Base-by-base conservation (phyloP, 306 rosid species). In the Prinsepia uniflora region DNA sequence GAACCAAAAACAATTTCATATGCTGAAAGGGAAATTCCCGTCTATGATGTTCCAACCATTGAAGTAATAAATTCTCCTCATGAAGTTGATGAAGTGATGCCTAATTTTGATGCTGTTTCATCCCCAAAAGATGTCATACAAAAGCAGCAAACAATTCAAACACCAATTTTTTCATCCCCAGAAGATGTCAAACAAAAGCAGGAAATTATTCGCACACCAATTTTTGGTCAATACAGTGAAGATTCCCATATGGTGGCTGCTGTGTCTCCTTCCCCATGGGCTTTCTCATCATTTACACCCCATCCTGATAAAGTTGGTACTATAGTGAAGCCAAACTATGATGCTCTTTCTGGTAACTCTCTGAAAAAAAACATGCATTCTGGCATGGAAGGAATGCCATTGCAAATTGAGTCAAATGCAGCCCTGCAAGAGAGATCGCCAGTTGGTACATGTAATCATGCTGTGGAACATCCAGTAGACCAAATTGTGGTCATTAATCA, bases 51-150 rank as follows among this genome's bases (percentile, higher is more conserved):
- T 18, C 65, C 78, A 36, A 19, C 73, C 6, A 10, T 12, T 61
- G 24, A 64, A 65, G 73, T 71, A 36, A 56, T 14, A 66, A 68
- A 58, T 24, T 40, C 80, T 20, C 22, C 49, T 7, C 43, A 19
- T 75, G 85, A 55, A 64, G 64, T 68, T 74, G 88, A 87, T 76
- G 92, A 87, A 83, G 86, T 86, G 77, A 83, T 83, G 80, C 67
- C 61, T 13, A 88, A 79, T 49, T 62, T 43, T 66, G 83, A 71
- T 71, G 76, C 48, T 73, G 66, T 66, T 75, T 72, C 79, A 72
- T 76, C 86, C 70, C 83, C 89, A 56, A 81, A 73, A 74, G 79
- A 74, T 61, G 48, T 52, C 84, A 70, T 68, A 76, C 73, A 81
- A 72, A 79, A 66, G 67, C 81, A 77, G 72, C 78, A 79, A 48